These are phyloP conservation scores for Neofusicoccum laricinum DNA, from an alignment of 2,329 filamentous ascomycete genomes.

Conservation along the genomic window DNA sequence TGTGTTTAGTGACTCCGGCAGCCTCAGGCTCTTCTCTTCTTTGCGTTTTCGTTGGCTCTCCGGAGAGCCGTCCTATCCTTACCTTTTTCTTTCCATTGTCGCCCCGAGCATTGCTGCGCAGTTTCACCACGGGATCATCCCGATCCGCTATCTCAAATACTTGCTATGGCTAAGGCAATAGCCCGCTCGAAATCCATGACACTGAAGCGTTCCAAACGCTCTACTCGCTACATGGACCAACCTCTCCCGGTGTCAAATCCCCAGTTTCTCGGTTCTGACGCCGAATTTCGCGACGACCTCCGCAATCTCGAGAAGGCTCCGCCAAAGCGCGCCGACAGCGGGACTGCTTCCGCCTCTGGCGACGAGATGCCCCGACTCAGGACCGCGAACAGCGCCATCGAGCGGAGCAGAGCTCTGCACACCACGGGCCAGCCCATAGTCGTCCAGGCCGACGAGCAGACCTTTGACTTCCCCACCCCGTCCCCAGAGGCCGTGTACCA, in stretches of 20 bases:
- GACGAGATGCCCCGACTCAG: conserved; percentile 32
- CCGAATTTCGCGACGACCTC: background rate
- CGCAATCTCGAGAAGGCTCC: background rate
- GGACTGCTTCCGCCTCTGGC: conserved; percentile 35
- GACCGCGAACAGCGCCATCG: conserved; percentile 33
- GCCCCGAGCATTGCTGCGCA: conserved; percentile 21
- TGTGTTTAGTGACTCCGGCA: background rate
- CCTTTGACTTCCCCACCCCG: conserved; percentile 26
- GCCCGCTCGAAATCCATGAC: conserved; percentile 33
- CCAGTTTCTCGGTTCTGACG: background rate
- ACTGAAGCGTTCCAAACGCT: conserved; percentile 15
- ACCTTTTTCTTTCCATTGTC: conserved; percentile 22
- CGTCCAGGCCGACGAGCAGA: conserved; percentile 23
- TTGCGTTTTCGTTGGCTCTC: conserved; percentile 33
- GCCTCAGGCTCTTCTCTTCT: conserved; percentile 20
- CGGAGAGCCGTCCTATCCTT: conserved; percentile 42
- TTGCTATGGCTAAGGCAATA: conserved; percentile 36
- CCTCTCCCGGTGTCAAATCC: background rate
- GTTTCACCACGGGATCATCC: conserved; percentile 28
- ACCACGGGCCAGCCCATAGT: conserved; percentile 31
- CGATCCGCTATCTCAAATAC: conserved; percentile 22
- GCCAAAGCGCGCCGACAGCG: conserved; percentile 15
- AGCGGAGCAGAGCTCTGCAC: conserved; percentile 34
- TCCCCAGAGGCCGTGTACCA: conserved; percentile 31
- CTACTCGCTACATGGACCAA: background rate